phyloP scores from a whole-genome alignment of 768 basidiomycete genomes.

The Lactifluus volemus region DNA sequence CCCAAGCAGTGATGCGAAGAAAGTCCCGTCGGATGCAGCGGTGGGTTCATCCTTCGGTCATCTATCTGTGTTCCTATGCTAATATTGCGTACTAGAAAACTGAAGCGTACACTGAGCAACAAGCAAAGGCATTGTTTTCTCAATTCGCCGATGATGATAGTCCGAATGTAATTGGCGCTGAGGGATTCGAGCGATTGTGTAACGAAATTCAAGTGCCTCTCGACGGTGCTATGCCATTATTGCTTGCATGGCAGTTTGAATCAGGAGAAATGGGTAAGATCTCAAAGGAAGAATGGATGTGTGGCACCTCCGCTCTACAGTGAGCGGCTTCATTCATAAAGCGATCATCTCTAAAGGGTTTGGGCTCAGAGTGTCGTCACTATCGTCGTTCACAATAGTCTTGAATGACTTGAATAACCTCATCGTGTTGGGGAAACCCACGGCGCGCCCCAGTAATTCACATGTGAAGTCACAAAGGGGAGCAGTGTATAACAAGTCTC shows the following conservation, averaged over 20 bases:
- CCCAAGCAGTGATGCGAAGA: slow-evolving; percentile 5
- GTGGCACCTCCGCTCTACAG: slow-evolving; percentile 41
- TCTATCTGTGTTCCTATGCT: background rate
- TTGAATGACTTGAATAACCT: slow-evolving; percentile 55
- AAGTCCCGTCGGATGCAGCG: background rate
- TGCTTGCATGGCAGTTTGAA: slow-evolving; percentile 68
- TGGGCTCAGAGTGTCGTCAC: slow-evolving; percentile 38
- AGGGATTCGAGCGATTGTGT: slow-evolving; percentile 66
- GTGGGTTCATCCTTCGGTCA: background rate
- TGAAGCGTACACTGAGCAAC: slow-evolving; percentile 43
- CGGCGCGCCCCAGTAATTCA: slow-evolving; percentile 18
- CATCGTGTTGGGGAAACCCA: slow-evolving; percentile 42
- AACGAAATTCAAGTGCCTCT: slow-evolving; percentile 60
- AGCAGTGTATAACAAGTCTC: slow-evolving; percentile 48
- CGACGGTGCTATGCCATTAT: slow-evolving; percentile 62
- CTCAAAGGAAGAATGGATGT: slow-evolving; percentile 60
- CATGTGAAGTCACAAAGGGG: slow-evolving; percentile 30
- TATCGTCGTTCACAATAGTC: slow-evolving; percentile 39
- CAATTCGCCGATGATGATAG: slow-evolving; percentile 48
- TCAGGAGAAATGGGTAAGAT: slow-evolving; percentile 69
- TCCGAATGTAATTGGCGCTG: slow-evolving; percentile 53
- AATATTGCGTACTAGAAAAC: slow-evolving; percentile 9
- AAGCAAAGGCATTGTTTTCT: slow-evolving; percentile 45
- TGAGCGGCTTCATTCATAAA: slow-evolving; percentile 24
- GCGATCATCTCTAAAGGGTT: slow-evolving; percentile 1